These are phyloP conservation scores for Starmerella floris DNA, from an alignment of 805 yeast species.

Conservation along the genomic window DNA sequence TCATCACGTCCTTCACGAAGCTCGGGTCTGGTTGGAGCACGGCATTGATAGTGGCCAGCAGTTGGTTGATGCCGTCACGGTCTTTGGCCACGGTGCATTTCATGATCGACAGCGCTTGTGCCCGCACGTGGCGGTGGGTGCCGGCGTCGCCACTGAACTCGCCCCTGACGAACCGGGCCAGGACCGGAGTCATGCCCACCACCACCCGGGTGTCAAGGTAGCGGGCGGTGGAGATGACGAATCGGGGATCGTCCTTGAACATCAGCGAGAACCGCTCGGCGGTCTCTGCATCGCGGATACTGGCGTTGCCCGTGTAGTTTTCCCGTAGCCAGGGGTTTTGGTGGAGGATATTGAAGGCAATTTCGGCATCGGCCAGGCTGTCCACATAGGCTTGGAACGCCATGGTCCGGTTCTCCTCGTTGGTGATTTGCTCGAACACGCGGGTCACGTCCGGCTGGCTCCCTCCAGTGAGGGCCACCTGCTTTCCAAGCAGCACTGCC, in stretches of 20 bases:
- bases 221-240: constrained; percentile 2
- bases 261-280: neutral
- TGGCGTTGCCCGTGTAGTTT: neutral
- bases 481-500: neutral
- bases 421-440: neutral
- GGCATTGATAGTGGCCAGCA: neutral
- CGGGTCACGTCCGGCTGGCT: neutral
- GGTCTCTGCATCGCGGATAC: neutral
- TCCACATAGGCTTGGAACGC: neutral
- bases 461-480: neutral
- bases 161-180: neutral
- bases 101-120: constrained; percentile 4
- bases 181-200: neutral
- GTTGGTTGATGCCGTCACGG: neutral
- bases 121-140: neutral
- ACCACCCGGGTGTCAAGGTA: neutral
- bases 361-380: neutral
- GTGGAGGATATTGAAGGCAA: neutral
- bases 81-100: neutral
- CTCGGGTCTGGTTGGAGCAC: constrained; percentile 3
- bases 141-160: neutral
- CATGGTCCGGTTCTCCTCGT: neutral
- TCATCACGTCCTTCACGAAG: constrained; percentile 33
- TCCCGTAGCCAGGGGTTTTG: neutral
- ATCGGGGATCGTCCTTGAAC: constrained; percentile 3